Base-by-base conservation (phyloP, 75 land plant genomes). In the Azolla pinnata region DNA sequence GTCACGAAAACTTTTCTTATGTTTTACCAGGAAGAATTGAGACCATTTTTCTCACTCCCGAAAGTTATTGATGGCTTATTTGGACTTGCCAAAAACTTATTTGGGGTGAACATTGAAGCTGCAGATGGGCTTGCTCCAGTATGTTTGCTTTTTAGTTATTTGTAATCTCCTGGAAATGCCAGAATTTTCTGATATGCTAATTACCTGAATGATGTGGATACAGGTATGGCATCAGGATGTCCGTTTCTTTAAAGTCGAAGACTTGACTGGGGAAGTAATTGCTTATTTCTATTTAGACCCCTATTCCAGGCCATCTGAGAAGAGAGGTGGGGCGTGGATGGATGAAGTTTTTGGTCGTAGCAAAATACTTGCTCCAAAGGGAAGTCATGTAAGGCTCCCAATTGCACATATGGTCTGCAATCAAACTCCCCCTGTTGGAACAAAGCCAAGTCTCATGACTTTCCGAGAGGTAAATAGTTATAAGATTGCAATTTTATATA, bases 271-370 rank as follows among this genome's bases (percentile, higher is more conserved):
- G 4, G 66, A 56, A 45, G 72, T 86, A 26, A 62, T 89, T 64
- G 86, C 96, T 16, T 83, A 79, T 56, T 89, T 89, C 64, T 89
- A 85, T 64, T 85, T 89, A 68, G 96, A 89, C 69, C 96, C 96
- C 31, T 89, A 89, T 61, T 82, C 96, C 7, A 84, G 96, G 68
- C 90, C 96, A 54, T 69, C 96, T 55, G 96, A 89, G 58, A 89
- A 89, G 62, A 75, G 84, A 26, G 96, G 90, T 64, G 96, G 96
- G 58, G 96, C 96, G 48, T 89, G 96, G 96, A 89, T 89, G 96
- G 80, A 89, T 76, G 86, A 82, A 56, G 96, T 89, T 61, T 69
- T 85, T 67, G 58, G 77, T 40, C 83, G 96, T 49, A 89, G 96
- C 57, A 68, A 71, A 60, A 69, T 78, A 24, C 66, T 85, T 59